Evolutionary conservation across 2,329 filamentous ascomycete genomes (phyloP).

Genomic region (Calonectria ilicicola): DNA sequence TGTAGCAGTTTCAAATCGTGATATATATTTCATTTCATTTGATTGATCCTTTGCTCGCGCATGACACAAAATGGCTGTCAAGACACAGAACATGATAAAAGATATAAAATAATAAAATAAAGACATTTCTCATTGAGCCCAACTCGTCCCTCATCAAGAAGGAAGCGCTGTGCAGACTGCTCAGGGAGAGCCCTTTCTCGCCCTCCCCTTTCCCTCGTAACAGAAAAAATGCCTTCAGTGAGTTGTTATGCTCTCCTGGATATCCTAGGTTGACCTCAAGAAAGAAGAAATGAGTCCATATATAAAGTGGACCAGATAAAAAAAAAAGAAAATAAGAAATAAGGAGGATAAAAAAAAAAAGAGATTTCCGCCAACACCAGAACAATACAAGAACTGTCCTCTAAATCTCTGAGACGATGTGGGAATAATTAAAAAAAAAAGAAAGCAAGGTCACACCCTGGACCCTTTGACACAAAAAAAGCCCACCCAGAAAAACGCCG

Average conservation of each 20-base stretch:
- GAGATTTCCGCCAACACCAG: slow-evolving; percentile 38
- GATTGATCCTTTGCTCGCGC: background rate
- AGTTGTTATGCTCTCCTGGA: background rate
- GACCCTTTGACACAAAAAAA: background rate
- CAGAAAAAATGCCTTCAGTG: background rate
- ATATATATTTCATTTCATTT: slow-evolving; percentile 5
- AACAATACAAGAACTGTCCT: slow-evolving; percentile 29
- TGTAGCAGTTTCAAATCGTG: slow-evolving; percentile 13
- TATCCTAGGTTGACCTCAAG: slow-evolving; percentile 1
- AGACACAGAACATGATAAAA: background rate
- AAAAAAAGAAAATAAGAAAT: background rate
- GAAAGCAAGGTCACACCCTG: slow-evolving; percentile 32
- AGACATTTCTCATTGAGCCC: background rate
- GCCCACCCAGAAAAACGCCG: slow-evolving; percentile 32
- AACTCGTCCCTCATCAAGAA: background rate
- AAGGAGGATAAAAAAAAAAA: too few relatives aligned
- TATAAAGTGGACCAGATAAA: background rate
- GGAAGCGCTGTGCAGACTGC: background rate
- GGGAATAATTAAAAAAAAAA: slow-evolving; percentile 20
- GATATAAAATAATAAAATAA: background rate
- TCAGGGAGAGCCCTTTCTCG: background rate
- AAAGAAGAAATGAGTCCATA: background rate
- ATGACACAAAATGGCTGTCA: too few relatives aligned
- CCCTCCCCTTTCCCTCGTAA: too few relatives aligned
- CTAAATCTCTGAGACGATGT: slow-evolving; percentile 16